phyloP scores from a whole-genome alignment of 805 yeast genomes.

The Zygosaccharomyces lentus region DNA sequence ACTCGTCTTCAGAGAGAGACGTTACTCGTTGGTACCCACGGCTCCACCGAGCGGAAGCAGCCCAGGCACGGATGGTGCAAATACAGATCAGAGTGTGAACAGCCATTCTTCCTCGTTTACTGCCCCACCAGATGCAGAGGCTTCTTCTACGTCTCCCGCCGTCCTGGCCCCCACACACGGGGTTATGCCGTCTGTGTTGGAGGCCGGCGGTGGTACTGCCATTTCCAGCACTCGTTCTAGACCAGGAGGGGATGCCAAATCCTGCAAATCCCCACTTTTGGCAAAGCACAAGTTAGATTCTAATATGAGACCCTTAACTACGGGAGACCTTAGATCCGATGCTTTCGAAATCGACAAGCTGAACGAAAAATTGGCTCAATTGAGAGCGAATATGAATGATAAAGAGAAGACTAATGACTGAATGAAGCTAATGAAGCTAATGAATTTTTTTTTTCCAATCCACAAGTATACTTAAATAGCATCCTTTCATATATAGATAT shows the following conservation, averaged over 20 bases:
- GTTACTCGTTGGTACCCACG: slow-evolving; percentile 72
- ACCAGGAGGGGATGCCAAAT: slow-evolving; percentile 5
- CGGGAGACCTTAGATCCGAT: slow-evolving; percentile 1
- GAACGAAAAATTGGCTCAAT: slow-evolving; percentile 31
- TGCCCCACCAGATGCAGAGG: not conserved
- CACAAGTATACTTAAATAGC: not conserved
- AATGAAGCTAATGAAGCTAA: not conserved
- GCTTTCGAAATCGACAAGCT: slow-evolving; percentile 29
- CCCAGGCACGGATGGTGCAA: slow-evolving; percentile 16
- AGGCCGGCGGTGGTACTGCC: slow-evolving; percentile 18
- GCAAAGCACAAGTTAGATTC: slow-evolving; percentile 6
- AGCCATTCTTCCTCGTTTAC: slow-evolving; percentile 11
- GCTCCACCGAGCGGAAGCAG: slow-evolving; percentile 46
- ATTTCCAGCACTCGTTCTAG: slow-evolving; percentile 15
- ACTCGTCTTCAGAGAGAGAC: slow-evolving; percentile 62
- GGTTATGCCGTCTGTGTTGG: not conserved
- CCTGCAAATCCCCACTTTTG: slow-evolving; percentile 13
- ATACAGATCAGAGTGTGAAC: slow-evolving; percentile 12
- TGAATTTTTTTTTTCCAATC: not conserved
- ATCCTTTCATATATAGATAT: not conserved
- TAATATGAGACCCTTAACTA: slow-evolving; percentile 8
- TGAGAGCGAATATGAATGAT: slow-evolving; percentile 16
- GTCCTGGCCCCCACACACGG: slow-evolving; percentile 1
- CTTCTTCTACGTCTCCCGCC: not conserved
- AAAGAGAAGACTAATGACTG: slow-evolving; percentile 8